Evolutionary conservation across 768 basidiomycete genomes (phyloP).

Genomic region (Xerocomellus dryophilus): DNA sequence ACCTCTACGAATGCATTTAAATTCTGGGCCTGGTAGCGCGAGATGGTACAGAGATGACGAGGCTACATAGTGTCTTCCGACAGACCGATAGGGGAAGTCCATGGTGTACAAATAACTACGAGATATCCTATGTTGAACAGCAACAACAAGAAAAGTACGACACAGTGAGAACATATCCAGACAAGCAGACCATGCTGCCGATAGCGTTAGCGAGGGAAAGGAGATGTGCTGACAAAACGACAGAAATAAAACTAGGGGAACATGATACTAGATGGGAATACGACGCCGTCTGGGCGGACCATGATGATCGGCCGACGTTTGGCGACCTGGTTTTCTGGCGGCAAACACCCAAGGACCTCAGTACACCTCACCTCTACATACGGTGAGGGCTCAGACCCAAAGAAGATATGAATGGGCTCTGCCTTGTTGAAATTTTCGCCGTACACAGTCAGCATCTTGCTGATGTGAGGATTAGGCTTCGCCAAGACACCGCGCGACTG

Average conservation of each 20-base stretch:
- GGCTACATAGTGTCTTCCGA: slow-evolving; percentile 33
- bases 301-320: slow-evolving; percentile 81
- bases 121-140: slow-evolving; percentile 31
- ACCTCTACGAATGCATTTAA: slow-evolving; percentile 20
- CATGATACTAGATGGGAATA: slow-evolving; percentile 79
- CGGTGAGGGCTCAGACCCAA: slow-evolving; percentile 83
- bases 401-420: slow-evolving; percentile 80
- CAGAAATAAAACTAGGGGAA: slow-evolving; percentile 56
- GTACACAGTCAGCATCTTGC: slow-evolving; percentile 81
- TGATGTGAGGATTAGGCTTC: slow-evolving; percentile 74
- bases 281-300: slow-evolving; percentile 80
- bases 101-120: slow-evolving; percentile 32
- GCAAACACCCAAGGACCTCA: slow-evolving; percentile 79
- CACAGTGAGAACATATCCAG: slow-evolving; percentile 17
- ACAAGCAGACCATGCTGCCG: slow-evolving; percentile 29
- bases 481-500: slow-evolving; percentile 64
- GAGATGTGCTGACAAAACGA: slow-evolving; percentile 13
- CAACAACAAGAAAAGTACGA: slow-evolving; percentile 20
- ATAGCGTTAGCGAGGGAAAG: slow-evolving; percentile 22
- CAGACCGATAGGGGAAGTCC: slow-evolving; percentile 24
- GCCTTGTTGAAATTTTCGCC: slow-evolving; percentile 87
- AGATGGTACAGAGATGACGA: slow-evolving; percentile 25
- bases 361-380: slow-evolving; percentile 85
- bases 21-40: slow-evolving; percentile 15
- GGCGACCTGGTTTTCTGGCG: slow-evolving; percentile 61